A percentile compares a stretch with the other conserved stretches of the same genome.
These are phyloP conservation scores for Ogataea hybrid DNA, from an alignment of 1,139 yeast species.

Conservation along the genomic window DNA sequence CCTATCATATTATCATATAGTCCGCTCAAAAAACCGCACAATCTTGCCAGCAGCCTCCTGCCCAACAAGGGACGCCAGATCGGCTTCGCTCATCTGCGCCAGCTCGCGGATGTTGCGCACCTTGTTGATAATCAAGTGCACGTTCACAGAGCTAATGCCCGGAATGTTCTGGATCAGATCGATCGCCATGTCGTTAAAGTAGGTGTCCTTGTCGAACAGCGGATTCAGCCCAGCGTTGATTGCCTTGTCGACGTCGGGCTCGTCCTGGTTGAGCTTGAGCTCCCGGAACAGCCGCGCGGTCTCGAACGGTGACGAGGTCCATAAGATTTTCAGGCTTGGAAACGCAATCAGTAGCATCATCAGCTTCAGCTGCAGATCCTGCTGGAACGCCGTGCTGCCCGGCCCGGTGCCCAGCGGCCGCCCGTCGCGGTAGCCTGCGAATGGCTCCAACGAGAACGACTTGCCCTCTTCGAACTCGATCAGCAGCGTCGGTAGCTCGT, in stretches of 20 bases:
- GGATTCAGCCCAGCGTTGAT: slow-evolving; percentile 62
- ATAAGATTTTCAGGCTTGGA: slow-evolving; percentile 75
- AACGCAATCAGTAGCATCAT: slow-evolving; percentile 69
- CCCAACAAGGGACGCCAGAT: slow-evolving; percentile 59
- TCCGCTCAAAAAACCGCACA: slow-evolving; percentile 46
- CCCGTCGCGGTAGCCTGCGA: slow-evolving; percentile 46
- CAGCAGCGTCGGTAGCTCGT: slow-evolving; percentile 74
- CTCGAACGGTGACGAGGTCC: slow-evolving; percentile 94
- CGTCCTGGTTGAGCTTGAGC: slow-evolving; percentile 69
- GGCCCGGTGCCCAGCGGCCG: slow-evolving; percentile 35
- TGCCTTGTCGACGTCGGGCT: slow-evolving; percentile 76
- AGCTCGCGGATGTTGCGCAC: too few relatives aligned
- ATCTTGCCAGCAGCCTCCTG: slow-evolving; percentile 66
- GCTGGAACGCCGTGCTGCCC: slow-evolving; percentile 47
- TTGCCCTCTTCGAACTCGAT: slow-evolving; percentile 89
- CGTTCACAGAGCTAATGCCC: too few relatives aligned
- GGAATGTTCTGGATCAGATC: too few relatives aligned
- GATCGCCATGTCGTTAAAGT: slow-evolving; percentile 64
- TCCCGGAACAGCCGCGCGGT: slow-evolving; percentile 86
- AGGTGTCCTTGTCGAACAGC: slow-evolving; percentile 26
- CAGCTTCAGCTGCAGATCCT: slow-evolving; percentile 73
- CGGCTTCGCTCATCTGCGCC: slow-evolving; percentile 45
- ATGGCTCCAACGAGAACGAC: slow-evolving; percentile 86
- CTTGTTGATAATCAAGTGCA: too few relatives aligned
- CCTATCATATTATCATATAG: too few relatives aligned